A percentile compares a stretch with the other conserved stretches of the same genome.
Evolutionary conservation across 176 grass and related monocot genomes (phyloP).

Genomic region (Thinopyrum elongatum): DNA sequence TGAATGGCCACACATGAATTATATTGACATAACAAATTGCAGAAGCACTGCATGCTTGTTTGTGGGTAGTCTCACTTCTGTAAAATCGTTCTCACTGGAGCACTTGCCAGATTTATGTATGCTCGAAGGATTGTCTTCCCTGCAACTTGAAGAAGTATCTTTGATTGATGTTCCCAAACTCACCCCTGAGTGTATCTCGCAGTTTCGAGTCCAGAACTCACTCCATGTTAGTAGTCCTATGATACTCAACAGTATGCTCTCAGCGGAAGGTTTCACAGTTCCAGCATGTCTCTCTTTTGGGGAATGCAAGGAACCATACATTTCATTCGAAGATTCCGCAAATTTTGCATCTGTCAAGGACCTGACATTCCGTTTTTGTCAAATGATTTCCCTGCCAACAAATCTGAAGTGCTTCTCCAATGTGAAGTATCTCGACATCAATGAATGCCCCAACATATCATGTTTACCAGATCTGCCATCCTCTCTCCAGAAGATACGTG

Average conservation of each 20-base stretch:
- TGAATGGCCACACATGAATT: not conserved
- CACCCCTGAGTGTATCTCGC: not conserved
- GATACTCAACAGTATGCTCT: not conserved
- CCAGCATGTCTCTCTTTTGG: not conserved
- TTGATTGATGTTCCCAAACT: not conserved
- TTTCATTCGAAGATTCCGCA: not conserved
- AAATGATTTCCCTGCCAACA: not conserved
- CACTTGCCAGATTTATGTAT: not conserved
- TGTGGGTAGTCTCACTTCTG: not conserved
- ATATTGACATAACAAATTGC: fast-evolving
- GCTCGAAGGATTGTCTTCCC: not conserved
- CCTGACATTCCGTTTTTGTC: fast-evolving
- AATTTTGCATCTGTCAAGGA: not conserved
- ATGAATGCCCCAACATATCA: fast-evolving
- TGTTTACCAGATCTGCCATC: no score
- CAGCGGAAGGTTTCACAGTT: not conserved
- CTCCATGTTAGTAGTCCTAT: not conserved
- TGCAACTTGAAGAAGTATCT: not conserved
- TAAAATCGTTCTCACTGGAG: not conserved
- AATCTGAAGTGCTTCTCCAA: not conserved
- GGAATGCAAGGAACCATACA: not conserved
- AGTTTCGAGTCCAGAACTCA: not conserved
- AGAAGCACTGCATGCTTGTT: not conserved
- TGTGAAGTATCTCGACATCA: not conserved
- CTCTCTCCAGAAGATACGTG: no score